phyloP scores from a whole-genome alignment of 129 eudicot species.

The Chrysanthemum seticuspe region DNA sequence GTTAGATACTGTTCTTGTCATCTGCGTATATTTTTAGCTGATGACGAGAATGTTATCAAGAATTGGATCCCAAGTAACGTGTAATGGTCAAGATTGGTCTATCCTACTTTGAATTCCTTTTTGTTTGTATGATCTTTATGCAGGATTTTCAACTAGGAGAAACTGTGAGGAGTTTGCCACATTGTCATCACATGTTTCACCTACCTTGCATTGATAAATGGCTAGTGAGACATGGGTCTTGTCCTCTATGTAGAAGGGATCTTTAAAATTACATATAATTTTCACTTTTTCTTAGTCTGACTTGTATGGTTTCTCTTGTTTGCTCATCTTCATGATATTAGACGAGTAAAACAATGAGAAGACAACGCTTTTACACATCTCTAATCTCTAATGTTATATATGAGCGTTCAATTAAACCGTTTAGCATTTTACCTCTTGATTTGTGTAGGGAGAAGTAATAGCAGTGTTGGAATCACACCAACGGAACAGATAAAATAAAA shows the following conservation, averaged over 20 bases:
- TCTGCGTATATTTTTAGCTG: not conserved
- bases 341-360: conserved; percentile 5
- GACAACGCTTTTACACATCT: not conserved
- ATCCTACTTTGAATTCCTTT: conserved; percentile 21
- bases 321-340: conserved; percentile 17
- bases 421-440: not conserved
- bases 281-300: conserved; percentile 20
- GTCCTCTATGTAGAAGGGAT: conserved; percentile 42
- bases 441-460: too few species aligned
- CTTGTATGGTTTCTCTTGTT: conserved; percentile 17
- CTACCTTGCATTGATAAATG: conserved; percentile 97
- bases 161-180: conserved; percentile 82
- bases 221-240: conserved; percentile 91
- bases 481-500: too few species aligned
- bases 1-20: not conserved
- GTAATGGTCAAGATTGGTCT: conserved; percentile 5
- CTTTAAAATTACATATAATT: not conserved
- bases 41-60: not conserved
- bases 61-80: not conserved
- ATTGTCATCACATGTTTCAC: conserved; percentile 96
- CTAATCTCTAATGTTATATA: not conserved
- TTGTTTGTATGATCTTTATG: conserved; percentile 8
- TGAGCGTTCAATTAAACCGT: not conserved
- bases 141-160: conserved; percentile 94
- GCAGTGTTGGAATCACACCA: not conserved